phyloP scores from a whole-genome alignment of 2,329 filamentous ascomycete genomes.

The Colletotrichum nymphaeae region DNA sequence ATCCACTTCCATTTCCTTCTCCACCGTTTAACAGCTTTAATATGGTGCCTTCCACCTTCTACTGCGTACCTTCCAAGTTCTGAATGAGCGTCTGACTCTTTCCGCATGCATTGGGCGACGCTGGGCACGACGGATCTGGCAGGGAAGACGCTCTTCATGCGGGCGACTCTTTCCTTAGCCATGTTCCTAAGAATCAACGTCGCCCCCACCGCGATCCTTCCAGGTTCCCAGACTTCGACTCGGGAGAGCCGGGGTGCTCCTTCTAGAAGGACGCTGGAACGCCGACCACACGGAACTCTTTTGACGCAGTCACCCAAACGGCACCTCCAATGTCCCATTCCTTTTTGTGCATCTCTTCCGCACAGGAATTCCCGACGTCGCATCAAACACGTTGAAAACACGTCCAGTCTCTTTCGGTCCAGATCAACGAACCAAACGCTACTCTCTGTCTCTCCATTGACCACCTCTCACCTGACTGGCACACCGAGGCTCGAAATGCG shows the following conservation, averaged over 20 bases:
- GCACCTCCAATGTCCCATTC: not conserved
- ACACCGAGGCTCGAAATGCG: not conserved
- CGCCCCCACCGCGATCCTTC: not conserved
- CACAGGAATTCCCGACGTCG: not conserved
- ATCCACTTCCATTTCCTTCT: not conserved
- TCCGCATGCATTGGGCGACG: not conserved
- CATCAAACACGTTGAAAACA: conserved; percentile 31
- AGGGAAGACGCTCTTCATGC: conserved; percentile 17
- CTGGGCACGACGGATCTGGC: not conserved
- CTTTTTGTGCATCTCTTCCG: not conserved
- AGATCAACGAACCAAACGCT: not conserved
- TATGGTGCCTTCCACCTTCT: not conserved
- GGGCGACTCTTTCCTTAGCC: not conserved
- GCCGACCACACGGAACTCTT: conserved; percentile 23
- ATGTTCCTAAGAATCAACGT: not conserved
- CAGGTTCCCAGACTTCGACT: not conserved
- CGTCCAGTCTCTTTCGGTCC: not conserved
- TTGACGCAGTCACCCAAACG: conserved; percentile 16
- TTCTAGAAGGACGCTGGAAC: conserved; percentile 32
- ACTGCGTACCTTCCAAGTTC: not conserved
- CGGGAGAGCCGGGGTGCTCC: conserved; percentile 20
- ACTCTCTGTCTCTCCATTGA: not conserved
- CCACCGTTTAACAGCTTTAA: not conserved
- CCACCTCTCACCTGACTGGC: not conserved
- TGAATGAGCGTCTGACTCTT: not conserved